A percentile compares a stretch with the other conserved stretches of the same genome.
These are phyloP conservation scores for Penicillium arizonense DNA, from an alignment of 495 filamentous ascomycete species.

Conservation along the genomic window DNA sequence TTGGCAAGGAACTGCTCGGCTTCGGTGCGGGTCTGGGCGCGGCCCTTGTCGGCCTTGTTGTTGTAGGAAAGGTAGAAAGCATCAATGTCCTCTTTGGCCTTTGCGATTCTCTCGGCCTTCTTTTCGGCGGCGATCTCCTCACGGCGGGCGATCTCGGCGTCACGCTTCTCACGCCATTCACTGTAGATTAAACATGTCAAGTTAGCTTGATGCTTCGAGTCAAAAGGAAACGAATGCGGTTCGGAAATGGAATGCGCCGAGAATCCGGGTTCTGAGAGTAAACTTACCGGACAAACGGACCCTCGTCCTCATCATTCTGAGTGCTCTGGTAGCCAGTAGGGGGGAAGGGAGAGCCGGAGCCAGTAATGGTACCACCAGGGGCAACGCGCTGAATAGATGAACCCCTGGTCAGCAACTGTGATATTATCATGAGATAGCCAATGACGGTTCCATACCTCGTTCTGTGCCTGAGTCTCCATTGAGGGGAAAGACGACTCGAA, in stretches of 20 bases:
- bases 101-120: conserved; percentile 77
- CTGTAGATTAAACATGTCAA: conserved; percentile 25
- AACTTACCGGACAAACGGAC: conserved; percentile 74
- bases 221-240: not conserved
- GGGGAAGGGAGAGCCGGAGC: conserved; percentile 72
- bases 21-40: conserved; percentile 80
- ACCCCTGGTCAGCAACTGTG: conserved; percentile 21
- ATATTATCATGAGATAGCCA: not conserved
- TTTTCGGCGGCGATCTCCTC: conserved; percentile 72
- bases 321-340: conserved; percentile 51
- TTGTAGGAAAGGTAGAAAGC: conserved; percentile 99
- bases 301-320: conserved; percentile 66
- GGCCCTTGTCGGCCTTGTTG: conserved; percentile 88
- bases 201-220: not conserved
- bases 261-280: not conserved
- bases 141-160: conserved; percentile 71
- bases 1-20: conserved; percentile 90
- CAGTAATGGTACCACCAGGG: conserved; percentile 86
- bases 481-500: conserved; percentile 90
- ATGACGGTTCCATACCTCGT: conserved; percentile 61
- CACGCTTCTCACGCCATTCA: conserved; percentile 89
- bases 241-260: conserved; percentile 8
- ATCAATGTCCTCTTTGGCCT: conserved; percentile 86
- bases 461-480: conserved; percentile 61
- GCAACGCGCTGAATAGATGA: conserved; percentile 60